phyloP scores from a whole-genome alignment of 768 basidiomycete species.

The Tulasnella sp. region DNA sequence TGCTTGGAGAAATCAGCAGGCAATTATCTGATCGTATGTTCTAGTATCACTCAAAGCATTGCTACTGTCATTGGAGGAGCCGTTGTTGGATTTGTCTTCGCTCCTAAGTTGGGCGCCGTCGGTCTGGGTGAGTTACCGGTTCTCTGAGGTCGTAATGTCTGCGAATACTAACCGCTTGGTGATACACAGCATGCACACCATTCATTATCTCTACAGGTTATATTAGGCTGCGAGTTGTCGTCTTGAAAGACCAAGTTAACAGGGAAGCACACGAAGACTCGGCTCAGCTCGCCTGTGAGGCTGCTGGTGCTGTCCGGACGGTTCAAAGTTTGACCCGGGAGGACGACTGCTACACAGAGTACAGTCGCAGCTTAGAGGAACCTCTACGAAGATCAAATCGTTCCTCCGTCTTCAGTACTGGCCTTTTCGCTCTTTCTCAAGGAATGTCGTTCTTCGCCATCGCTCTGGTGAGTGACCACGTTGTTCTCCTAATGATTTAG shows the following conservation, averaged over 20 bases:
- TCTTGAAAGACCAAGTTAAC: conserved; percentile 79
- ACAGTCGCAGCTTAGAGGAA: conserved; percentile 64
- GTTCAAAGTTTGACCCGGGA: conserved; percentile 87
- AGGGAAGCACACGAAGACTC: conserved; percentile 73
- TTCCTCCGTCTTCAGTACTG: conserved; percentile 59
- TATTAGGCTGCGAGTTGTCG: conserved; percentile 83
- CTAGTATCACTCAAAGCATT: conserved; percentile 71
- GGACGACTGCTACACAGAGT: conserved; percentile 65
- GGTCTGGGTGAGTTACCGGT: conserved; percentile 55
- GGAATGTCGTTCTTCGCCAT: conserved; percentile 74
- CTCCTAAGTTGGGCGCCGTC: conserved; percentile 76
- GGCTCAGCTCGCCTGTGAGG: conserved; percentile 88
- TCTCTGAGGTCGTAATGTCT: not conserved
- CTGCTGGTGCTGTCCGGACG: conserved; percentile 83
- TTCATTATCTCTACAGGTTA: conserved; percentile 68
- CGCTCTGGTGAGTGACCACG: conserved; percentile 48
- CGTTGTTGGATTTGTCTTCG: conserved; percentile 65
- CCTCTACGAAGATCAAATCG: conserved; percentile 64
- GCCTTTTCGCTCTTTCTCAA: conserved; percentile 71
- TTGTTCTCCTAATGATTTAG: too few species aligned
- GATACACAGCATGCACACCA: conserved; percentile 60
- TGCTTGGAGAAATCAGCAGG: too few species aligned
- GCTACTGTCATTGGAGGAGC: conserved; percentile 66
- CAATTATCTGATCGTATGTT: not conserved
- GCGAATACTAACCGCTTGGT: not conserved